phyloP scores from a whole-genome alignment of 2,329 filamentous ascomycete genomes.

The Neoascochyta sp. region DNA sequence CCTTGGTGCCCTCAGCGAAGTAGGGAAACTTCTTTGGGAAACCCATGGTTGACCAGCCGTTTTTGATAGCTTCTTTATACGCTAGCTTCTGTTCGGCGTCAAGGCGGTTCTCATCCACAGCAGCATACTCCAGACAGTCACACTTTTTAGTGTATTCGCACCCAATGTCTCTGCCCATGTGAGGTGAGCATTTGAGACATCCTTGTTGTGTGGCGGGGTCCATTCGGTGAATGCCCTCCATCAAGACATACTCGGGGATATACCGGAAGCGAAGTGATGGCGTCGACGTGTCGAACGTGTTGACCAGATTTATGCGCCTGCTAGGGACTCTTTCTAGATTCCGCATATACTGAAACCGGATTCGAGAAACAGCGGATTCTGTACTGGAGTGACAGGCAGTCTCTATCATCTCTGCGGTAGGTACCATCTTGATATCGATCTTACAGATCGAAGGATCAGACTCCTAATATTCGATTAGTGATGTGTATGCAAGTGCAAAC shows the following conservation, averaged over 20 bases:
- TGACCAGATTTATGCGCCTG: conserved; percentile 57
- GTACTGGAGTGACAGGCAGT: conserved; percentile 27
- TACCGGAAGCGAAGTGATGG: conserved; percentile 65
- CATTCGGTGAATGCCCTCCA: conserved; percentile 56
- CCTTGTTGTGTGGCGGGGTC: conserved; percentile 63
- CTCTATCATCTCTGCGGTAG: conserved; percentile 36
- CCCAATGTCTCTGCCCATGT: conserved; percentile 49
- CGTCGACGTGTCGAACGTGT: conserved; percentile 54
- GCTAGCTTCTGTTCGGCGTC: conserved; percentile 20
- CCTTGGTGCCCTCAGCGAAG: conserved; percentile 35
- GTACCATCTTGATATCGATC: conserved; percentile 33
- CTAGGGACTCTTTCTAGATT: conserved; percentile 29
- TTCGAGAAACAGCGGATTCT: conserved; percentile 30
- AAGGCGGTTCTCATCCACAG: conserved; percentile 43
- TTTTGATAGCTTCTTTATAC: conserved; percentile 16
- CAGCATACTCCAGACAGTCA: conserved; percentile 63
- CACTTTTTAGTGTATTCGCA: conserved; percentile 65
- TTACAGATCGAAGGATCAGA: conserved; percentile 15
- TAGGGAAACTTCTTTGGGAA: conserved; percentile 62
- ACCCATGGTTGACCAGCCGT: conserved; percentile 28
- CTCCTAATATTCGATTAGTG: conserved; percentile 8
- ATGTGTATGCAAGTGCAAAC: background rate
- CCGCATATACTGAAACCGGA: conserved; percentile 40
- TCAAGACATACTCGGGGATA: conserved; percentile 59
- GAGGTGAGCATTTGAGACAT: conserved; percentile 59